phyloP scores from a whole-genome alignment of 2,329 filamentous ascomycete genomes.

The Scopulariopsis brevicaulis region DNA sequence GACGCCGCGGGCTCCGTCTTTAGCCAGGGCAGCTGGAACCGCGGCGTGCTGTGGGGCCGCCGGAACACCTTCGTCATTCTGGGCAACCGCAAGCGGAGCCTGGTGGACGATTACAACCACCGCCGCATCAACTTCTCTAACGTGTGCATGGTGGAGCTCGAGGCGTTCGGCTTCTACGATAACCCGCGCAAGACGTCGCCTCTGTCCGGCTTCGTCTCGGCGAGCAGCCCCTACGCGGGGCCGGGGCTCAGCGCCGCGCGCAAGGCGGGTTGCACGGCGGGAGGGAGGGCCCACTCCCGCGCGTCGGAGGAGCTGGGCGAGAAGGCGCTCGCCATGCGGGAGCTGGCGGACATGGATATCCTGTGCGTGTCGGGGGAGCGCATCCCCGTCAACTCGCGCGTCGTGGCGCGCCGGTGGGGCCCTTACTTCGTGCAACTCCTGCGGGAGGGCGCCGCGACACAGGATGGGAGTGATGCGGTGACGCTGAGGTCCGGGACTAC shows the following conservation, averaged over 20 bases:
- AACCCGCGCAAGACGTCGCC: constrained; percentile 74
- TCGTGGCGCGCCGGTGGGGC: constrained; percentile 83
- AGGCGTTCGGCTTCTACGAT: constrained; percentile 94
- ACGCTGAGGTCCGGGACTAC: constrained; percentile 58
- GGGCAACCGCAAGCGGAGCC: constrained; percentile 81
- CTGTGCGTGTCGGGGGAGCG: constrained; percentile 83
- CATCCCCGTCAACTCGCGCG: constrained; percentile 84
- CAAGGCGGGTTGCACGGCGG: constrained; percentile 55
- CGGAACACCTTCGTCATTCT: constrained; percentile 93
- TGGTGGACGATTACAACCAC: constrained; percentile 98
- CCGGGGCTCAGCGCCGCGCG: constrained; percentile 43
- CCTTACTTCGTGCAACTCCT: constrained; percentile 91
- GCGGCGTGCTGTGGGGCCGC: constrained; percentile 84
- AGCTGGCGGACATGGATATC: constrained; percentile 94
- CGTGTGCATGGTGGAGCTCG: constrained; percentile 91
- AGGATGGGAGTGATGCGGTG: constrained; percentile 62
- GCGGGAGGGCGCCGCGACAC: constrained; percentile 63
- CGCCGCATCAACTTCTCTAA: constrained; percentile 96
- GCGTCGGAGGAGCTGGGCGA: constrained; percentile 80
- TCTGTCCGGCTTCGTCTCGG: constrained; percentile 73
- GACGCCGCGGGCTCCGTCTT: constrained; percentile 92
- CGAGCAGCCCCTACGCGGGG: constrained; percentile 58
- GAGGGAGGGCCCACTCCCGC: constrained; percentile 63
- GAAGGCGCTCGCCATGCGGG: constrained; percentile 65
- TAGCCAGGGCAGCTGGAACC: constrained; percentile 95